Conservation (phyloP, 179 eudicot species). For the Silene coronaria region DNA sequence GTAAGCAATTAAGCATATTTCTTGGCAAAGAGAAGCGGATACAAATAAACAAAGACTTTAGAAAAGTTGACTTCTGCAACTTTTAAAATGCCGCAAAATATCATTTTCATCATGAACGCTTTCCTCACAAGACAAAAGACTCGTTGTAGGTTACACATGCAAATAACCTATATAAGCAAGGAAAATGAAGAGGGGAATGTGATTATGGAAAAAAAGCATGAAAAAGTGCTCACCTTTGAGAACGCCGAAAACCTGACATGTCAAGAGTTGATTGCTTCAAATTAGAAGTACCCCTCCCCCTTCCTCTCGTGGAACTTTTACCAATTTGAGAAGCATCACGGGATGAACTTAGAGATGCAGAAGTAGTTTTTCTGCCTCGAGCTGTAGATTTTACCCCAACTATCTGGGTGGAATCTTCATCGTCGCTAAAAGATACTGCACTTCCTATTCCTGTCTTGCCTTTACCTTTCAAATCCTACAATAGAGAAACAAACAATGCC, state of each 20-base stretch:
- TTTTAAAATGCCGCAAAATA: background rate
- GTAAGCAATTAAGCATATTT: background rate
- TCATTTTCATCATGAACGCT: background rate
- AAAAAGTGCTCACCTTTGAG: slow-evolving; percentile 32
- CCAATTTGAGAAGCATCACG: slow-evolving; percentile 30
- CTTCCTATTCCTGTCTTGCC: slow-evolving; percentile 43
- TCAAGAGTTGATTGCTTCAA: slow-evolving; percentile 55
- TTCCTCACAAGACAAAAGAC: background rate
- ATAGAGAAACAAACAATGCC: background rate
- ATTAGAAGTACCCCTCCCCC: slow-evolving; percentile 33
- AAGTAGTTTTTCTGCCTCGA: slow-evolving; percentile 53
- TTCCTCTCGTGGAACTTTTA: slow-evolving; percentile 42
- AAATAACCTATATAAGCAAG: background rate
- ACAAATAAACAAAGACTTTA: background rate
- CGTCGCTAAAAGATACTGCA: slow-evolving; percentile 85
- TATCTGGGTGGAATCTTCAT: slow-evolving; percentile 57
- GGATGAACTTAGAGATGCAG: slow-evolving; percentile 26
- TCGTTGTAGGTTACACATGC: slow-evolving; percentile 3
- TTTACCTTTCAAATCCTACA: slow-evolving; percentile 47
- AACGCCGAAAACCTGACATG: slow-evolving; percentile 39
- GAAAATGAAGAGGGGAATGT: background rate
- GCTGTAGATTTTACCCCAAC: slow-evolving; percentile 39
- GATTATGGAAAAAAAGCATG: background rate
- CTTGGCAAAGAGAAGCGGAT: slow-evolving; percentile 1
- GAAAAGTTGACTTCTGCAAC: background rate